Base-by-base conservation (phyloP, 805 yeast species). In the Barnettozyma populi region DNA sequence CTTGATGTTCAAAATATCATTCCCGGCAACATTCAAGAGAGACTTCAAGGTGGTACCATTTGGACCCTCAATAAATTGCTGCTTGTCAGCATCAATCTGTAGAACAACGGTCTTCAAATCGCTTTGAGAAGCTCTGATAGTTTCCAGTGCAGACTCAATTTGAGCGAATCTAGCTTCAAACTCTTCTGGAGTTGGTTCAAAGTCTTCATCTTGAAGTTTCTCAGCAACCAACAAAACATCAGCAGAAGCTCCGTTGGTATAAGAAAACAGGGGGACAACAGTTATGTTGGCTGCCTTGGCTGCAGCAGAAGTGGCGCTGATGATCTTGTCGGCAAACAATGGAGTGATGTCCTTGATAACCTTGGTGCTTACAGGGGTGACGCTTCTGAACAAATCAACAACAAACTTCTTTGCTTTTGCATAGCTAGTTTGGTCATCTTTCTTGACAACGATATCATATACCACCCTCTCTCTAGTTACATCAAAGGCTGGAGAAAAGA, bases 341-440 rank as follows among this genome's bases (percentile, higher is more conserved):
- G 79, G 67, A 55, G 85, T 88, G 53, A 92, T 75, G 57, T 86
- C 96, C 7, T 70, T 62, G 39, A 88, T 68, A 10, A 70, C 68
- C 50, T 69, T 67, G 31, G 88, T 76, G 49, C 79, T 78, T 38
- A 76, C 71, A 32, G 97, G 96, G 8, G 88, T 71, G 47, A 84
- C 74, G 45, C 73, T 70, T 66, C 88, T 90, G 47, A 94, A 96
- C 19, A 74, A 67, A 32, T 79, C 73, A 49, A 94, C 88, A 49
- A 94, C 72, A 18, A 79, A 79, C 54, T 80, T 82, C 66, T 90
- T 86, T 34, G 89, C 86, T 13, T 64, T 57, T 61, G 83, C 81
- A 52, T 79, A 74, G 4, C 78, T 78, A 27, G 67, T 74, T 45
- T 73, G 67, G 21, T 68, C 76, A 39, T 69, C 70, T 36, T 71